phyloP scores from a whole-genome alignment of 2,329 filamentous ascomycete genomes.

The Fusarium haematococcum region DNA sequence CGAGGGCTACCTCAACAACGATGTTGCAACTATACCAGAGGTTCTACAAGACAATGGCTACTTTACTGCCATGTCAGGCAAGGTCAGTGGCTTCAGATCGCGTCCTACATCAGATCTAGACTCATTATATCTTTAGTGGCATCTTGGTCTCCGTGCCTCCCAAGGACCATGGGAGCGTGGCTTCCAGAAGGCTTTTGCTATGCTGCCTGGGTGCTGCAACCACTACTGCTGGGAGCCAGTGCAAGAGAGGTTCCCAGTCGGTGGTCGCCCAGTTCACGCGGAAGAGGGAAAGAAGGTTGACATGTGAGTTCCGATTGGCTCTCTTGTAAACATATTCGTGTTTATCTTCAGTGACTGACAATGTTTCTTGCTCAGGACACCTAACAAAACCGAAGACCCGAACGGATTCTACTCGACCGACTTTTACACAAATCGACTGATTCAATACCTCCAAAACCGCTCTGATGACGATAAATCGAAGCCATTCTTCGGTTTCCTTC shows the following conservation, averaged over 20 bases:
- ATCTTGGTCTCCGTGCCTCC: constrained; percentile 7
- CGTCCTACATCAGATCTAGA: background rate
- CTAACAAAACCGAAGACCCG: constrained; percentile 48
- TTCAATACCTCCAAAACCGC: constrained; percentile 51
- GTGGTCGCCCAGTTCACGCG: constrained; percentile 6
- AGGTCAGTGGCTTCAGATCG: constrained; percentile 60
- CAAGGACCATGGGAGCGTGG: constrained; percentile 48
- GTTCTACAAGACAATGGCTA: constrained; percentile 67
- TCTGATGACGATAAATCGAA: constrained; percentile 41
- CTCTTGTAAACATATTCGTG: no score
- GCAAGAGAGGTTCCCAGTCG: constrained; percentile 7
- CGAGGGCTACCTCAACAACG: constrained; percentile 68
- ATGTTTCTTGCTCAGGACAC: background rate
- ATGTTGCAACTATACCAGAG: constrained; percentile 66
- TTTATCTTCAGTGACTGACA: background rate
- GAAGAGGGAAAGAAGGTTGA: constrained; percentile 10
- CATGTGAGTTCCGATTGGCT: constrained; percentile 1
- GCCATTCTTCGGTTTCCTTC: constrained; percentile 39
- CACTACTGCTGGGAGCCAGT: constrained; percentile 49
- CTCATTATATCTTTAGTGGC: constrained; percentile 42
- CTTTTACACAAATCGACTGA: constrained; percentile 55
- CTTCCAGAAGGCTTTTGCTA: constrained; percentile 69
- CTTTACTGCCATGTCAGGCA: constrained; percentile 67
- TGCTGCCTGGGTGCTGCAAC: constrained; percentile 69
- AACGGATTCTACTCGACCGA: constrained; percentile 60